Conservation (phyloP, 768 basidiomycete genomes). For the Mrakia frigida region DNA sequence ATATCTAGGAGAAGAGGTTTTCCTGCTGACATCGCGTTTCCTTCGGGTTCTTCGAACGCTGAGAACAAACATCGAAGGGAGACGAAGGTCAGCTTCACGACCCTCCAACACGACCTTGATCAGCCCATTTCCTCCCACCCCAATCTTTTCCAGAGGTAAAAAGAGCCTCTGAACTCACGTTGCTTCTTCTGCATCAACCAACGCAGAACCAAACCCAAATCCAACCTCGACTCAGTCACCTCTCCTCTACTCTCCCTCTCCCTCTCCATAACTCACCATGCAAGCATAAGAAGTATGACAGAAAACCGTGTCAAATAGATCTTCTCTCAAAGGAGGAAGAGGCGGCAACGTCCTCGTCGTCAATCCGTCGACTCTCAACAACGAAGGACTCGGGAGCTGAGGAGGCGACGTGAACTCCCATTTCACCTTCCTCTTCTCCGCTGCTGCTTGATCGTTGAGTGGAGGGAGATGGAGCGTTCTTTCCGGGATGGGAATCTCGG, state of each 20-base stretch:
- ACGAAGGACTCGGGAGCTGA: neutral
- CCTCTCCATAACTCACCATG: neutral
- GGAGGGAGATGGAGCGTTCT: neutral
- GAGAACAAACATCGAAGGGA: neutral
- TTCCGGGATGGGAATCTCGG: neutral
- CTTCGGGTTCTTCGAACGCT: slow-evolving; percentile 2
- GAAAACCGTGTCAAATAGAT: neutral
- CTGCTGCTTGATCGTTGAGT: too few relatives aligned
- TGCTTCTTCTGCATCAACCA: neutral
- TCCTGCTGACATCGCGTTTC: neutral
- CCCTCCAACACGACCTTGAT: neutral
- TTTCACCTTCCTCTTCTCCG: neutral
- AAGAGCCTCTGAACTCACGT: neutral
- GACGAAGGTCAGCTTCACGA: too few relatives aligned
- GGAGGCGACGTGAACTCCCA: neutral
- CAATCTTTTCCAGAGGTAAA: neutral
- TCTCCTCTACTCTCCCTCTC: neutral
- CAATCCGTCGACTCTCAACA: neutral
- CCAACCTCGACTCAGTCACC: neutral
- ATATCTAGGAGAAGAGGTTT: neutral
- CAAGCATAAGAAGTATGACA: neutral
- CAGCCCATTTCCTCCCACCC: too few relatives aligned
- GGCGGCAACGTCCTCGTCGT: neutral
- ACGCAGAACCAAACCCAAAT: neutral
- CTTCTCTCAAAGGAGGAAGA: neutral